These are phyloP conservation scores for Globisporangium mamillatum DNA, from an alignment of 352 stramenopile species.

Conservation along the genomic window DNA sequence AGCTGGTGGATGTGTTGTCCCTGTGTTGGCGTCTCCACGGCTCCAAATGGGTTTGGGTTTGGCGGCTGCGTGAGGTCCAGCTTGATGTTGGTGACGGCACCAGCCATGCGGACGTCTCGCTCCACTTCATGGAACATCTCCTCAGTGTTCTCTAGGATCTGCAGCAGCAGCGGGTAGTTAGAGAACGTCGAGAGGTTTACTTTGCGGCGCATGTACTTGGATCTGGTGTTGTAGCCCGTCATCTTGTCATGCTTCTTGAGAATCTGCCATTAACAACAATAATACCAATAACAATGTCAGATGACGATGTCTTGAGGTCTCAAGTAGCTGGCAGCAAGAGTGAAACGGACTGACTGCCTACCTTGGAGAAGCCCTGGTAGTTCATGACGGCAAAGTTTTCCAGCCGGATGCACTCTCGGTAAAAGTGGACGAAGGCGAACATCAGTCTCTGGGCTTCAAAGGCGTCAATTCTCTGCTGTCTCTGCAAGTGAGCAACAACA, in stretches of 20 bases:
- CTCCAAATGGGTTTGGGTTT: constrained; percentile 19
- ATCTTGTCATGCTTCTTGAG: constrained; percentile 86
- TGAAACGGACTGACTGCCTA: constrained; percentile 10
- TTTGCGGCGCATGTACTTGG: constrained; percentile 84
- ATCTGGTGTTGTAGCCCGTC: constrained; percentile 80
- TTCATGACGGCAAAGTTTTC: constrained; percentile 86
- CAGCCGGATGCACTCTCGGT: constrained; percentile 74
- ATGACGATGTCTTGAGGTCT: neutral
- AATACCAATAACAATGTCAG: neutral
- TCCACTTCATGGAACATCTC: constrained; percentile 81
- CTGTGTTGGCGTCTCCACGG: constrained; percentile 31
- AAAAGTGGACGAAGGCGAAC: constrained; percentile 83
- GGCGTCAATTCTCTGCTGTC: constrained; percentile 38
- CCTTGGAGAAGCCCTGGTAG: constrained; percentile 85
- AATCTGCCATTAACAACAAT: constrained; percentile 30
- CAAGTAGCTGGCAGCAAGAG: neutral
- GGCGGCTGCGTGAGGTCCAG: constrained; percentile 35
- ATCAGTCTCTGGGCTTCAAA: constrained; percentile 70
- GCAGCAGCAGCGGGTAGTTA: constrained; percentile 70
- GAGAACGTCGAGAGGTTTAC: constrained; percentile 79
- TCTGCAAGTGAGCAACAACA: constrained; percentile 19
- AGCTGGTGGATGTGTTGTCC: constrained; percentile 28
- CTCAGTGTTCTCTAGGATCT: constrained; percentile 73
- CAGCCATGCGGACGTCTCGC: constrained; percentile 46
- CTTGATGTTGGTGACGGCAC: constrained; percentile 52